Evolutionary conservation across 2,329 filamentous ascomycete species (phyloP).

Genomic region (Colletotrichum tropicale): DNA sequence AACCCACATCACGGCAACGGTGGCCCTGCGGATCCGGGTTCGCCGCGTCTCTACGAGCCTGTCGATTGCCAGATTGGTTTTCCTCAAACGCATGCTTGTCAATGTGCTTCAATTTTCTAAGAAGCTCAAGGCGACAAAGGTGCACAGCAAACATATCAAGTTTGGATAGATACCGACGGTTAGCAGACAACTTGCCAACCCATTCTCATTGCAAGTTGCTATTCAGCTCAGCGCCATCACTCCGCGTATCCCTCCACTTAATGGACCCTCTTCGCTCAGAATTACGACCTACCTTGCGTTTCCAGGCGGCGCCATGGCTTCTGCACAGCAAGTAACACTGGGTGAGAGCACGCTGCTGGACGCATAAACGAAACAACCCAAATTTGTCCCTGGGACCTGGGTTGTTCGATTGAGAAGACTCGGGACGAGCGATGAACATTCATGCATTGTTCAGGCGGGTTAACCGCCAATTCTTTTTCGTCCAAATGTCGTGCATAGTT

Average conservation of each 20-base stretch:
- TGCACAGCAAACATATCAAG: background rate
- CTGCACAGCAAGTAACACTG: background rate
- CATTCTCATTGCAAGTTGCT: background rate
- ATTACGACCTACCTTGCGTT: background rate
- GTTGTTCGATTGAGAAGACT: background rate
- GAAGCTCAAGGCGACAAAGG: background rate
- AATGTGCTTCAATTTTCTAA: background rate
- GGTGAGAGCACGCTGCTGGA: background rate
- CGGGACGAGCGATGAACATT: background rate
- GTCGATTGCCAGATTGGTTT: background rate
- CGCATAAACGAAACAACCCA: conserved; percentile 9
- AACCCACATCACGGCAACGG: background rate
- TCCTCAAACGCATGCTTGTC: background rate
- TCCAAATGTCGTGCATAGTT: background rate
- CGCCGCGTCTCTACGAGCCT: background rate
- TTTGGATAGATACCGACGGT: background rate
- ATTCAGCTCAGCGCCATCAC: background rate
- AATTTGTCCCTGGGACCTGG: background rate
- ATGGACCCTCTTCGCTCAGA: background rate
- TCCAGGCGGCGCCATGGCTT: background rate
- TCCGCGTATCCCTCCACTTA: background rate
- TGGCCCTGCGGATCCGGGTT: background rate
- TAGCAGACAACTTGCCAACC: background rate
- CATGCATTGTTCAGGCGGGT: background rate
- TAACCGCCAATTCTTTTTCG: background rate